Conservation (phyloP, 2,329 filamentous ascomycete species). For the Trichoderma endophyticum region DNA sequence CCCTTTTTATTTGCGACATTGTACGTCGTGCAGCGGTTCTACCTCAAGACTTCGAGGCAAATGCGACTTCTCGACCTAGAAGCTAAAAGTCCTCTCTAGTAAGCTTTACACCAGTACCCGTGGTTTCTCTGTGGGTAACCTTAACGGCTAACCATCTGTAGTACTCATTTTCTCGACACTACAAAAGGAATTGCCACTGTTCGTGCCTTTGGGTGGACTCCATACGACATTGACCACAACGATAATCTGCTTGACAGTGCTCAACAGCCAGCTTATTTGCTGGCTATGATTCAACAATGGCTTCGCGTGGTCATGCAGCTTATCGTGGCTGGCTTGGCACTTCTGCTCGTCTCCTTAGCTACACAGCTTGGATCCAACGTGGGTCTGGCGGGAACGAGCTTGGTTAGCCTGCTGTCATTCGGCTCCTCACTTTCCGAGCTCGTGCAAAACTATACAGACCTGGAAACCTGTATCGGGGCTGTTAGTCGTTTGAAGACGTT, state of each 20-base stretch:
- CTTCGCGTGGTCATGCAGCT: conserved; percentile 19
- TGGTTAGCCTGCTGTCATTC: background rate
- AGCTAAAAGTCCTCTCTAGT: conserved; percentile 46
- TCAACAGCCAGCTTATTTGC: conserved; percentile 18
- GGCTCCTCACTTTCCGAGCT: conserved; percentile 11
- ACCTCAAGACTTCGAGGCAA: conserved; percentile 58
- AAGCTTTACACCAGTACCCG: background rate
- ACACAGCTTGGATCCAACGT: too few species aligned
- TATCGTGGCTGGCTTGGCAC: too few species aligned
- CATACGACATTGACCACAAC: background rate
- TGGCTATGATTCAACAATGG: conserved; percentile 20
- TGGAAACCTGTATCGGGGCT: conserved; percentile 19
- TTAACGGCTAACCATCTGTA: background rate
- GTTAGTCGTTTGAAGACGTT: conserved; percentile 24
- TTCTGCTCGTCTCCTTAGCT: too few species aligned
- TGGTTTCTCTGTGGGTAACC: too few species aligned
- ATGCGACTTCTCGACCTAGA: conserved; percentile 59
- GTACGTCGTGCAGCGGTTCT: conserved; percentile 52
- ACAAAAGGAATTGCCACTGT: conserved; percentile 16
- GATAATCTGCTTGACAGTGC: conserved; percentile 16
- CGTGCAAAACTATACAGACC: conserved; percentile 7
- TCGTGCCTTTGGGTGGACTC: conserved; percentile 19
- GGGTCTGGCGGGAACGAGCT: too few species aligned
- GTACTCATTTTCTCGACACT: conserved; percentile 18
- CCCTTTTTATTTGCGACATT: conserved; percentile 45